phyloP scores from a whole-genome alignment of 352 stramenopile species.

The Blastocystis sp. region DNA sequence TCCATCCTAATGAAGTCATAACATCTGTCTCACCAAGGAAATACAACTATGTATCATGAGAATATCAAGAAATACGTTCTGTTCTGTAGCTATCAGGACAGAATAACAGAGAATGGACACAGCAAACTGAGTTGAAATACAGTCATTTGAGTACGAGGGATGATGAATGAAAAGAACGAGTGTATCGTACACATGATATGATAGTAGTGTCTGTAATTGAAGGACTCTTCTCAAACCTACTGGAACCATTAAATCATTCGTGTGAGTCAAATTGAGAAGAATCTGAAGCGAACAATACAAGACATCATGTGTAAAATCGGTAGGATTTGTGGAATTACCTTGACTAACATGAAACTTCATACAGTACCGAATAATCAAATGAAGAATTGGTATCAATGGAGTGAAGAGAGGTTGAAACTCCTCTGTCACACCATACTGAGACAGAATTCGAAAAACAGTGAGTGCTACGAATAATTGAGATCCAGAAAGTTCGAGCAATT shows the following conservation, averaged over 20 bases:
- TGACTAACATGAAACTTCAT: neutral
- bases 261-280: neutral
- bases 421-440: neutral
- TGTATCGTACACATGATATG: neutral
- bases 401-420: neutral
- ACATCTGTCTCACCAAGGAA: neutral
- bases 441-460: neutral
- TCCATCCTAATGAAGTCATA: neutral
- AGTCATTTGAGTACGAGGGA: neutral
- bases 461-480: neutral
- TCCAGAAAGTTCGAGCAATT: neutral
- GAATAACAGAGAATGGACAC: neutral
- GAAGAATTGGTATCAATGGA: neutral
- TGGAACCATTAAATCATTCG: conserved; percentile 1
- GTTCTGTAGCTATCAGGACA: neutral
- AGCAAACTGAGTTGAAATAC: neutral
- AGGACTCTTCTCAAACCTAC: neutral
- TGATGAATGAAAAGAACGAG: neutral
- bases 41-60: neutral
- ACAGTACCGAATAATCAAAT: neutral
- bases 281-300: neutral
- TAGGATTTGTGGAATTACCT: neutral
- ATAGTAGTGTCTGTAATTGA: neutral
- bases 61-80: neutral
- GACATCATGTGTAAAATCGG: neutral